phyloP scores from a whole-genome alignment of 371 early-diverging fungal species.

The Syncephalastrum contaminatum region DNA sequence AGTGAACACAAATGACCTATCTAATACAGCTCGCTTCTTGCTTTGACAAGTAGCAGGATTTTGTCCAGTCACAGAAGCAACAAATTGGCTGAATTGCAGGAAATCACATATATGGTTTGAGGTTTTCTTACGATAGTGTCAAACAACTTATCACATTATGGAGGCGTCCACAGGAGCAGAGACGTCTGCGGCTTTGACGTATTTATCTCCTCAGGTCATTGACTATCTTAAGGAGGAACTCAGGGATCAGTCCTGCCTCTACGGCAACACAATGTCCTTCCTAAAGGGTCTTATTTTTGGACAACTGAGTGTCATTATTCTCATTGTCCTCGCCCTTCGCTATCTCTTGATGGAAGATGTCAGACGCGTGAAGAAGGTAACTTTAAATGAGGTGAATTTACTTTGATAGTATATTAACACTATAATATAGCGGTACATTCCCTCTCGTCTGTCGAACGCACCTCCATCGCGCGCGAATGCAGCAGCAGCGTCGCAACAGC shows the following conservation, averaged over 20 bases:
- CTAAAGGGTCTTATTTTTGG: conserved; percentile 63
- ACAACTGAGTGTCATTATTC: conserved; percentile 54
- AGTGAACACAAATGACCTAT: too few relatives aligned
- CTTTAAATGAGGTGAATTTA: not conserved
- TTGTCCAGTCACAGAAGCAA: too few relatives aligned
- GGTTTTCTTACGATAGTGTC: too few relatives aligned
- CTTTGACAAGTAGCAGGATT: too few relatives aligned
- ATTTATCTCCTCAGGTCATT: too few relatives aligned
- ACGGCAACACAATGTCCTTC: conserved; percentile 39
- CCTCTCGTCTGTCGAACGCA: conserved; percentile 40
- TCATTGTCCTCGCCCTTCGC: conserved; percentile 56
- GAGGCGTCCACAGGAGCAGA: too few relatives aligned
- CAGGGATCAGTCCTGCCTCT: conserved; percentile 18
- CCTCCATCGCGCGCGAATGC: conserved; percentile 30
- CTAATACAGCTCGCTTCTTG: too few relatives aligned
- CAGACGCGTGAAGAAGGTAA: conserved; percentile 46
- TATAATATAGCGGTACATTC: conserved; percentile 35
- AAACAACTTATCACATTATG: too few relatives aligned
- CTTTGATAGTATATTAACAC: not conserved
- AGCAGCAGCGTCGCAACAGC: conserved; percentile 26
- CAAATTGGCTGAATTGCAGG: too few relatives aligned
- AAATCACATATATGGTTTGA: too few relatives aligned
- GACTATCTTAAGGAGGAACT: conserved; percentile 9
- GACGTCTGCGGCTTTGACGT: too few relatives aligned
- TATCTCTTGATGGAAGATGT: conserved; percentile 66